Base-by-base conservation (phyloP, 2,329 filamentous ascomycete genomes). In the Chrysoporthe austroafricana region DNA sequence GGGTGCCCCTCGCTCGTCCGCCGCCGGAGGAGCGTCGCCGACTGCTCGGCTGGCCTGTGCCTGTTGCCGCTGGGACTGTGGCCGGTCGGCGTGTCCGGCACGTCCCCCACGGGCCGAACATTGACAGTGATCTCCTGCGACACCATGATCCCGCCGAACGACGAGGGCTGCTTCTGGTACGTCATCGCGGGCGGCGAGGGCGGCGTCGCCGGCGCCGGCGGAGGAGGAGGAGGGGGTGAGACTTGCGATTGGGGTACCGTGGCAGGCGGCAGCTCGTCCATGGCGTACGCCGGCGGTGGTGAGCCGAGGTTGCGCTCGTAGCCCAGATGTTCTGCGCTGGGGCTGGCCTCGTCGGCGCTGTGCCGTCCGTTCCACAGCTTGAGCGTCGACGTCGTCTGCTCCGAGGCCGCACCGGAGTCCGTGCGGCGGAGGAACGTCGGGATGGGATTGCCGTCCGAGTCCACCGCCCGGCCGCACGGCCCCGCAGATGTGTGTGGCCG, bases 111-210 rank as follows among this genome's bases (percentile, higher is more conserved):
- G 32, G 77, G 74, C 39, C 78, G 76, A 7, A 77, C 79, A 60
- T 87, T 82, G n/a, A 90, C 83, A 8, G 83, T 84, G 66, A 90
- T 84, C 72, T 90, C 86, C 70, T 88, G 85, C 34, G 85, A 86
- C 7, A 90, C 84, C 79, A 89, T 84, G 73, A 90, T 90, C 32
- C 87, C 86, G 7, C 86, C 86, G 62, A 83, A 80, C 9, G 74
- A 72, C 8, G 70, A 70, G 5, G 69, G 62, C 39, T 67, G 63
- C 43, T 63, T 64, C 44, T 54, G 64, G 16, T n/a, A 50, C 61
- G 65, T 48, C 32, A 34, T 63, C 50, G 56, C 43, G 66, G 60
- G 9, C 44, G 63, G 57, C 46, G 62, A 46, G 42, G 26, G n/a
- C 1, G 56, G 52, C 62, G 67, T 46, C 39, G 46, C 63, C 52